Conservation (phyloP, 495 filamentous ascomycete genomes). For the Elasticomyces elasticus region DNA sequence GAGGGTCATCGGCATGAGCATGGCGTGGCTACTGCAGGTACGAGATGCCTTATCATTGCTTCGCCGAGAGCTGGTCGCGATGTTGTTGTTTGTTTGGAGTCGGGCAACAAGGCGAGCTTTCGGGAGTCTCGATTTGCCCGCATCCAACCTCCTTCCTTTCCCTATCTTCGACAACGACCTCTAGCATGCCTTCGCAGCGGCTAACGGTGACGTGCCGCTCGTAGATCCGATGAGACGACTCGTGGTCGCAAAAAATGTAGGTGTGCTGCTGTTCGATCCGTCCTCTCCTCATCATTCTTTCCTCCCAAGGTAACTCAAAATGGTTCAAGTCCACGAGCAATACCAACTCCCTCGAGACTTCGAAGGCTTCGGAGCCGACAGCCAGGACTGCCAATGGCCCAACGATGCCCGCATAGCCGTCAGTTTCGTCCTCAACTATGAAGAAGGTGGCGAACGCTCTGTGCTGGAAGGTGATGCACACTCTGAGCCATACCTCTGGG, state of each 20-base stretch:
- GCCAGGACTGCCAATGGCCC: slow-evolving; percentile 25
- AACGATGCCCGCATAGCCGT: slow-evolving; percentile 28
- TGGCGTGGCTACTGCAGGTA: slow-evolving; percentile 2
- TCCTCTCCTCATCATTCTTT: background rate
- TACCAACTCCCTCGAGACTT: slow-evolving; percentile 28
- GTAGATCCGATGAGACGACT: no score
- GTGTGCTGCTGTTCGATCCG: no score
- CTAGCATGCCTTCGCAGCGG: no score
- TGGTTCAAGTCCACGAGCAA: slow-evolving; percentile 22
- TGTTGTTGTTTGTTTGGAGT: background rate
- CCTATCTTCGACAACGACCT: background rate
- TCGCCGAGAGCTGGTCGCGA: background rate
- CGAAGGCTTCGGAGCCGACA: slow-evolving; percentile 26
- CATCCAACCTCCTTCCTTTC: background rate
- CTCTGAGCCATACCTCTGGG: slow-evolving; percentile 28
- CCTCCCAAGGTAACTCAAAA: slow-evolving; percentile 5
- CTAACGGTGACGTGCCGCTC: no score
- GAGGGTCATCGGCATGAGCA: background rate
- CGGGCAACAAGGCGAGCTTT: background rate
- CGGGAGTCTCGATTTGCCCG: background rate
- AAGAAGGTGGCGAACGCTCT: slow-evolving; percentile 26
- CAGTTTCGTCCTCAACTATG: slow-evolving; percentile 31
- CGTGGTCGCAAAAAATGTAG: no score
- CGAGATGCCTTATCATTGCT: background rate
- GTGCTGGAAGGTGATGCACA: slow-evolving; percentile 25